Evolutionary conservation across 768 basidiomycete species (phyloP), one percentile per base, ranked within the genome.

Genomic region (Stropharia rugosoannulata): DNA sequence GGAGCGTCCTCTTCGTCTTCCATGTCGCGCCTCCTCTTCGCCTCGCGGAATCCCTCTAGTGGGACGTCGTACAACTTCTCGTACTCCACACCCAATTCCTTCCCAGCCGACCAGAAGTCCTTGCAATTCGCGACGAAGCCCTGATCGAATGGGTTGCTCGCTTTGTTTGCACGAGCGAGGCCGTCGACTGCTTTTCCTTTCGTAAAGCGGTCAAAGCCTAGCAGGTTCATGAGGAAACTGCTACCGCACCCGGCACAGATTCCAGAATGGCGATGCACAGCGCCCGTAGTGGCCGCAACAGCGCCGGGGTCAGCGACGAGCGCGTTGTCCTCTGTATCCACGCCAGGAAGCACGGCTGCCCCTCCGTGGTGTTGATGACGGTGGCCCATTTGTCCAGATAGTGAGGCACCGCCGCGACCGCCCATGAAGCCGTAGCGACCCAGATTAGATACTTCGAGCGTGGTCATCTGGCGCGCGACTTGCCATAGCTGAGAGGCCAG

Each of bases 361-460:
- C 56, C 36, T 63, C 57, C 1, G 64, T 43, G 61, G 48, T 66
- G 75, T 63, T 64, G 68, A 63, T 90, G 87, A n/a, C 80, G 79
- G 66, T 90, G 89, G 2, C 91, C 88, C 87, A 90, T 89, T 68
- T 93, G 91, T 6, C 83, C 77, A 6, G 76, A 75, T 16, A 90
- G 76, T 37, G 80, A 83, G 2, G 85, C 81, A 16, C 84, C 84
- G 0, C 86, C 90, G 39, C 92, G 85, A 0, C 95, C 95, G 37
- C 97, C 96, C 93, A 99, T 96, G 75, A 87, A 98, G 11, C 97
- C 96, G 65, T 87, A 98, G 44, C 96, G 83, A 3, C 96, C 94
- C 2, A 98, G 84, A 66, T 99, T 99, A 56, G 87, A 88, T 3
- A 98, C 93, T 67, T 99, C 96, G 52, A 95, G 80, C 0, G 96